Conservation (phyloP, 441 rosid species). For the Eugenia klotzschiana region DNA sequence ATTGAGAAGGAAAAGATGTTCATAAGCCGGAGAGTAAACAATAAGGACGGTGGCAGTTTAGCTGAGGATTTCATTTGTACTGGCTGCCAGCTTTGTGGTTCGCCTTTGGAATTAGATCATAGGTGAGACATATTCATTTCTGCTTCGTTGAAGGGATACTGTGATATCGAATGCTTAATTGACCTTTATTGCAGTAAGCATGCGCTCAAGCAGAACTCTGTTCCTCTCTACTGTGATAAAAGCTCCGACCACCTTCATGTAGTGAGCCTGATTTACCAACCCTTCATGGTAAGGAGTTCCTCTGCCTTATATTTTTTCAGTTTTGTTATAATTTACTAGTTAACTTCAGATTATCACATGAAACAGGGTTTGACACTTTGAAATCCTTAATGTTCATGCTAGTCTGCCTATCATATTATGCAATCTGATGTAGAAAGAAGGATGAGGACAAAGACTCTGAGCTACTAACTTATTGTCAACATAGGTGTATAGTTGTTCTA, state of each 20-base stretch:
- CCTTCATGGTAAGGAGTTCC: constrained; percentile 26
- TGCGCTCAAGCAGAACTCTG: constrained; percentile 7
- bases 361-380: background rate
- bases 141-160: background rate
- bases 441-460: background rate
- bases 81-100: constrained; percentile 38
- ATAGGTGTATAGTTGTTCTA: background rate
- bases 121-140: constrained; percentile 9
- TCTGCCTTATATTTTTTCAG: background rate
- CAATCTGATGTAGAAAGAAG: background rate
- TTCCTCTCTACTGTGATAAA: constrained; percentile 25
- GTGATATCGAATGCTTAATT: background rate
- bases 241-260: constrained; percentile 34
- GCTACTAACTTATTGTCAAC: background rate
- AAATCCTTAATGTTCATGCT: background rate
- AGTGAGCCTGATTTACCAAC: constrained; percentile 31
- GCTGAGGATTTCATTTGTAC: constrained; percentile 36
- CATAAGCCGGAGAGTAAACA: constrained; percentile 27
- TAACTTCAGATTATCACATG: background rate
- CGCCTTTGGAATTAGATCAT: constrained; percentile 20
- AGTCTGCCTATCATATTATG: background rate
- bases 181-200: constrained; percentile 11
- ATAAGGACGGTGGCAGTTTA: constrained; percentile 2
- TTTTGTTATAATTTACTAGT: background rate
- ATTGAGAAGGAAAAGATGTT: constrained; percentile 35